phyloP scores from a whole-genome alignment of 1,284 basidiomycete species.

The Leccinum pallidistipes region DNA sequence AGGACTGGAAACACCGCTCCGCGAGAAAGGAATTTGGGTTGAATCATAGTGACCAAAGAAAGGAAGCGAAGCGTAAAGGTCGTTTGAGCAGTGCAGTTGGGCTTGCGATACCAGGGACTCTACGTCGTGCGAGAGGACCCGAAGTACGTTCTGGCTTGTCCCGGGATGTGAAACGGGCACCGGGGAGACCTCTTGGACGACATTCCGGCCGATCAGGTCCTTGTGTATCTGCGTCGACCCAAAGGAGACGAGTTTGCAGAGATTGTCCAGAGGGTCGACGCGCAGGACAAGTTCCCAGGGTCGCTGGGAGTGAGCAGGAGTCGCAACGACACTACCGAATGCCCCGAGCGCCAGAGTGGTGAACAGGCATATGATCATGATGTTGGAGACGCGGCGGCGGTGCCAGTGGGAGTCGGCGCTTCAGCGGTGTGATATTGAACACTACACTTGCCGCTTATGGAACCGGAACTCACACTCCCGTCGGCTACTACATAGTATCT shows the following conservation, averaged over 20 bases:
- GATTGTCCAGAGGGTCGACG: slow-evolving; percentile 12
- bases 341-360: not conserved
- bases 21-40: slow-evolving; percentile 15
- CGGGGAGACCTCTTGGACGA: slow-evolving; percentile 14
- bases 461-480: slow-evolving; percentile 5
- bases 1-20: not conserved
- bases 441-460: slow-evolving; percentile 30
- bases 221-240: slow-evolving; percentile 23
- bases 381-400: not conserved
- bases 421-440: slow-evolving; percentile 2
- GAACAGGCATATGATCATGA: slow-evolving; percentile 16
- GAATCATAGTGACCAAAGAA: not conserved
- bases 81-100: slow-evolving; percentile 28
- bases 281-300: slow-evolving; percentile 29
- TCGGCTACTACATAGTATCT: not conserved
- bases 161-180: slow-evolving; percentile 15
- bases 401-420: not conserved
- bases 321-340: slow-evolving; percentile 8
- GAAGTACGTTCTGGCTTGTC: slow-evolving; percentile 15
- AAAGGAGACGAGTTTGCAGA: slow-evolving; percentile 23
- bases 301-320: not conserved
- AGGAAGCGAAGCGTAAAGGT: slow-evolving; percentile 14
- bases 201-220: slow-evolving; percentile 11
- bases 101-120: slow-evolving; percentile 18
- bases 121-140: slow-evolving; percentile 23